Conservation (phyloP, 208 protist genomes). For the Spironucleus salmonicida region DNA sequence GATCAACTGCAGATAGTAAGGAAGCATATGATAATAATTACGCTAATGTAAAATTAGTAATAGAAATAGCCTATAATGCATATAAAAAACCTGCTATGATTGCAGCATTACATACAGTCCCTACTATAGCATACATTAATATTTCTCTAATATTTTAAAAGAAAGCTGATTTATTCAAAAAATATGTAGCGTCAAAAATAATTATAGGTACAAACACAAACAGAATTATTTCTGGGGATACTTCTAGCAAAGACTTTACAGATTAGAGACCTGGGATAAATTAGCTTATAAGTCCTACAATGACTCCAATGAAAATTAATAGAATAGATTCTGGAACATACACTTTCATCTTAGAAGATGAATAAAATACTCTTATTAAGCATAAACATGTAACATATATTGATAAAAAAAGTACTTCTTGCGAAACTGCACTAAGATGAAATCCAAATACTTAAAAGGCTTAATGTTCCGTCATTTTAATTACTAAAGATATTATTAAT, state of each 20-base stretch:
- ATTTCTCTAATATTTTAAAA: neutral
- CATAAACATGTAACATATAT: no score
- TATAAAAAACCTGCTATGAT: neutral
- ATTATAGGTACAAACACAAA: neutral
- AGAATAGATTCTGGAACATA: neutral
- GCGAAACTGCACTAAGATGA: no score
- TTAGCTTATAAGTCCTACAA: neutral
- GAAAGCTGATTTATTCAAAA: neutral
- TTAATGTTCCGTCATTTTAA: no score
- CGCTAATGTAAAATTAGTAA: neutral
- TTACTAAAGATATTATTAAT: no score
- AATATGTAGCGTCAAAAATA: slow-evolving; percentile 14
- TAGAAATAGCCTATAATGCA: neutral
- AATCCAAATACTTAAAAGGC: no score
- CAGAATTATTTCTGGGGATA: neutral
- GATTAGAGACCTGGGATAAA: neutral
- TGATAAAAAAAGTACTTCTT: no score
- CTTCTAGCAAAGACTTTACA: neutral
- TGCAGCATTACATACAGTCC: neutral
- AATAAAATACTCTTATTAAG: no score
- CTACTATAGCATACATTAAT: neutral
- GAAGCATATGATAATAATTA: neutral
- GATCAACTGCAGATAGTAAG: slow-evolving; percentile 12
- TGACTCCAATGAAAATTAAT: neutral
- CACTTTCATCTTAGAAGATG: no score